Evolutionary conservation across 805 yeast species (phyloP).

Genomic region (Cyberlindnera xylosilytica): DNA sequence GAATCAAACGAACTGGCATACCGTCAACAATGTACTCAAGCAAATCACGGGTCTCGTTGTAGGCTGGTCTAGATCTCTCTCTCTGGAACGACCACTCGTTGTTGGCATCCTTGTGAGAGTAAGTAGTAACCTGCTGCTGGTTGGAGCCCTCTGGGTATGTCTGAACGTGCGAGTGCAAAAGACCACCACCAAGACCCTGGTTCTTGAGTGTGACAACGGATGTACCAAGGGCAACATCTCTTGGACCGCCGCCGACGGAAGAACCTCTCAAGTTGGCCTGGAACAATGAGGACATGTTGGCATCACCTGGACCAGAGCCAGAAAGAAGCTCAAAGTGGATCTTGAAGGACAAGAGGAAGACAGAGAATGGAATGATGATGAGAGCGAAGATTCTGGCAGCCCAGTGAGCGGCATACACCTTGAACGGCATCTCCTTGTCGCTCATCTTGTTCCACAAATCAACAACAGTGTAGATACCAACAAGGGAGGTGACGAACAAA

Average conservation of each 20-base stretch:
- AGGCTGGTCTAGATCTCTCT: slow-evolving; percentile 43
- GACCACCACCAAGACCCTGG: slow-evolving; percentile 72
- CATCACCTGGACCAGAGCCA: slow-evolving; percentile 80
- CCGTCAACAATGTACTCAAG: slow-evolving; percentile 47
- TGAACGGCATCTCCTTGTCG: slow-evolving; percentile 52
- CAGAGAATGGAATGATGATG: slow-evolving; percentile 57
- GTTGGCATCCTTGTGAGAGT: slow-evolving; percentile 70
- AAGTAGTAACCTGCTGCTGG: slow-evolving; percentile 79
- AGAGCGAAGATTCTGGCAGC: slow-evolving; percentile 59
- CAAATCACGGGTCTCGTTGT: slow-evolving; percentile 25
- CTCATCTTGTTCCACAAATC: slow-evolving; percentile 87
- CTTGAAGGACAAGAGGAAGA: slow-evolving; percentile 67
- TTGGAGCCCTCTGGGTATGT: slow-evolving; percentile 71
- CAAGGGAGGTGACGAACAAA: slow-evolving; percentile 78
- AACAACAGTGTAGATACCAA: slow-evolving; percentile 85
- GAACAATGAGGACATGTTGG: slow-evolving; percentile 74
- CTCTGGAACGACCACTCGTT: slow-evolving; percentile 68
- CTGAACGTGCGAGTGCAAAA: slow-evolving; percentile 74
- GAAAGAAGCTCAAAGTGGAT: slow-evolving; percentile 71
- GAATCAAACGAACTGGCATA: slow-evolving; percentile 58
- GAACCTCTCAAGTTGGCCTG: slow-evolving; percentile 74
- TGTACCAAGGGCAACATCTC: slow-evolving; percentile 61
- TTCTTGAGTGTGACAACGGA: slow-evolving; percentile 45
- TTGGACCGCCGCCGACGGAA: slow-evolving; percentile 59
- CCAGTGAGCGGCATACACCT: slow-evolving; percentile 60